A percentile compares a stretch with the other conserved stretches of the same genome.
Conservation (phyloP, 129 eudicot species). For the Tagetes erecta region DNA sequence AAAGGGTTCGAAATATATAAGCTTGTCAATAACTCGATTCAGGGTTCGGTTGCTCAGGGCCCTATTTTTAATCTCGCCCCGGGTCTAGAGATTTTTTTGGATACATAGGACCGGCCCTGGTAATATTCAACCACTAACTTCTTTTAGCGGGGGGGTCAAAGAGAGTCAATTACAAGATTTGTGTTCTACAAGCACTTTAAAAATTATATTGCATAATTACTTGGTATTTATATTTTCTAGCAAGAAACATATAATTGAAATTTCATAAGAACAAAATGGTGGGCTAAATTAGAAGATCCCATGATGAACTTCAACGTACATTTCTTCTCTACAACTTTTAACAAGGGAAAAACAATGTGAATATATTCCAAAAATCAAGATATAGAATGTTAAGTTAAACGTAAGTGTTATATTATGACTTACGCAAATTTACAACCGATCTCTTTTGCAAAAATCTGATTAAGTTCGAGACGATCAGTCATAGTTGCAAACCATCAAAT, state of each 20-base stretch:
- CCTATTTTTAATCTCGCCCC: no score
- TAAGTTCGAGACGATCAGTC: conserved; percentile 24
- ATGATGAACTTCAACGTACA: neutral
- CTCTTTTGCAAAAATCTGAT: neutral
- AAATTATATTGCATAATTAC: no score
- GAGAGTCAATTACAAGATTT: no score
- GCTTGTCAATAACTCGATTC: no score
- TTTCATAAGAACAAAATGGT: neutral
- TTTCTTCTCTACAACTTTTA: conserved; percentile 16
- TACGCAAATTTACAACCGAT: neutral
- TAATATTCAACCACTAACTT: no score
- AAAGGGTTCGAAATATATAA: no score
- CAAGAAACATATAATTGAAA: neutral
- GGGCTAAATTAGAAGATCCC: neutral
- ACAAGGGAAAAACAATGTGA: neutral
- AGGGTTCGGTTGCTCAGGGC: no score
- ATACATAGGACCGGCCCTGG: no score
- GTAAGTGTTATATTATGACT: neutral
- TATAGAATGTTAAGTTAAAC: neutral
- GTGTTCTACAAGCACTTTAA: no score
- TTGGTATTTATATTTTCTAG: no score
- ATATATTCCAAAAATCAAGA: conserved; percentile 16
- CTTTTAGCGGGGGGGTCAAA: no score
- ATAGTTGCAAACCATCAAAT: conserved; percentile 82
- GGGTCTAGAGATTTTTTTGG: no score